Conservation (phyloP, 2,329 filamentous ascomycete genomes). For the Fusarium abutilonis region DNA sequence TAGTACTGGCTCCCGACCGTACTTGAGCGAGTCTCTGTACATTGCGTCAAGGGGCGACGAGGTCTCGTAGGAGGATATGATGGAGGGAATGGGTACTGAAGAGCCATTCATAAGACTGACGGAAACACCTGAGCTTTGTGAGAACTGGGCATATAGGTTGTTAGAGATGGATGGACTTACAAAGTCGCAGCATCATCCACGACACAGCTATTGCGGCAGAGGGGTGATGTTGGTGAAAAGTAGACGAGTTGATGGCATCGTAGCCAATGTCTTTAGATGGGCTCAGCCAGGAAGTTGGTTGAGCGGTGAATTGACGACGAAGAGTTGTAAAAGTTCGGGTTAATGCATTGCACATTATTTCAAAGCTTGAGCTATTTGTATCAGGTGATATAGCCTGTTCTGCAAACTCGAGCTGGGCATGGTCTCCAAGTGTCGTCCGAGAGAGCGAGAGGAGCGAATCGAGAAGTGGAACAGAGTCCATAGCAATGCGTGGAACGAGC, state of each 20-base stretch:
- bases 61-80: conserved; percentile 29
- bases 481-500: conserved; percentile 47
- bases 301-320: conserved; percentile 27
- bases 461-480: conserved; percentile 40
- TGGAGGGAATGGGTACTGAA: conserved; percentile 41
- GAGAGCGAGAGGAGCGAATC: conserved; percentile 44
- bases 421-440: conserved; percentile 27
- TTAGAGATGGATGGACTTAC: conserved; percentile 27
- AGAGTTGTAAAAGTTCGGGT: conserved; percentile 26
- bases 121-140: conserved; percentile 40
- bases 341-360: conserved; percentile 17
- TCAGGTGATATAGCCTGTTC: conserved; percentile 14
- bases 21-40: conserved; percentile 36
- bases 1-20: conserved; percentile 45
- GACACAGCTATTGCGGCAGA: conserved; percentile 29
- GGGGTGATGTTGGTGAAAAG: conserved; percentile 32
- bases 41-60: conserved; percentile 34
- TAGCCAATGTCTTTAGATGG: conserved; percentile 29
- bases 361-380: conserved; percentile 13
- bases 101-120: conserved; percentile 44
- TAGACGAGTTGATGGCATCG: conserved; percentile 22
- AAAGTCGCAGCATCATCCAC: conserved; percentile 44
- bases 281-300: conserved; percentile 37
- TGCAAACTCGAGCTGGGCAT: conserved; percentile 17
- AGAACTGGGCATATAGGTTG: neutral